Evolutionary conservation across 306 rosid genomes (phyloP).

Genomic region (Medicago ruthenica): DNA sequence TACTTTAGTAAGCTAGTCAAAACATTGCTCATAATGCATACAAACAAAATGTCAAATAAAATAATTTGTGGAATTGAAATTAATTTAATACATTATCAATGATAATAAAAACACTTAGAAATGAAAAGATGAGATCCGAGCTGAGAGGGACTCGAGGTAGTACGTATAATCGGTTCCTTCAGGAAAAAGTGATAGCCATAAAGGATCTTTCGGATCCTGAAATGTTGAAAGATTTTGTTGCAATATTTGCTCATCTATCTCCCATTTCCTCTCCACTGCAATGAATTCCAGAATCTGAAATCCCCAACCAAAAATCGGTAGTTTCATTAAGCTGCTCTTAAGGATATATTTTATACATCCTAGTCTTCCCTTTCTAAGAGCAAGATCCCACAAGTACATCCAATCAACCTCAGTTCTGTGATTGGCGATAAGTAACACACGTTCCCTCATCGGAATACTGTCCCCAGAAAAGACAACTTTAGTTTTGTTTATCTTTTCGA

Average conservation of each 20-base stretch:
- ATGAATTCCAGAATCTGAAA: constrained; percentile 92
- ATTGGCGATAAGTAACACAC: constrained; percentile 81
- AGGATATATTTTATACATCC: constrained; percentile 88
- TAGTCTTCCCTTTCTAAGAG: constrained; percentile 75
- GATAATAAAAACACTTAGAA: constrained; percentile 29
- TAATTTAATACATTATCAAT: not conserved
- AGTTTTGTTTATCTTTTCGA: constrained; percentile 83
- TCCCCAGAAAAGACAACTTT: constrained; percentile 86
- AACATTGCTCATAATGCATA: constrained; percentile 30
- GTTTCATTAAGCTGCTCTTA: constrained; percentile 93
- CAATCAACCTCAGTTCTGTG: constrained; percentile 99
- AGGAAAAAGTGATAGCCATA: constrained; percentile 93
- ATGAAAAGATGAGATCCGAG: constrained; percentile 27
- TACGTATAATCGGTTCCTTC: constrained; percentile 98
- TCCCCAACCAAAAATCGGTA: constrained; percentile 96
- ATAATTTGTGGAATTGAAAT: constrained; percentile 24
- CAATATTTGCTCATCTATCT: constrained; percentile 70
- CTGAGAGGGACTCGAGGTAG: constrained; percentile 45
- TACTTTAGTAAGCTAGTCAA: constrained; percentile 38
- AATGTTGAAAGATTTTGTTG: constrained; percentile 64
- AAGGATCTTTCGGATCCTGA: constrained; percentile 68
- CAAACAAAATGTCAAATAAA: constrained; percentile 17
- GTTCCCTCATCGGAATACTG: constrained; percentile 72
- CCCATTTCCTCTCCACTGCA: constrained; percentile 96
- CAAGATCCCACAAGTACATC: constrained; percentile 99